Percentiles rank a stretch among this genome's conserved stretches.
Evolutionary conservation across 2,329 filamentous ascomycete species (phyloP).

Genomic region (Celoporthe dispersa): DNA sequence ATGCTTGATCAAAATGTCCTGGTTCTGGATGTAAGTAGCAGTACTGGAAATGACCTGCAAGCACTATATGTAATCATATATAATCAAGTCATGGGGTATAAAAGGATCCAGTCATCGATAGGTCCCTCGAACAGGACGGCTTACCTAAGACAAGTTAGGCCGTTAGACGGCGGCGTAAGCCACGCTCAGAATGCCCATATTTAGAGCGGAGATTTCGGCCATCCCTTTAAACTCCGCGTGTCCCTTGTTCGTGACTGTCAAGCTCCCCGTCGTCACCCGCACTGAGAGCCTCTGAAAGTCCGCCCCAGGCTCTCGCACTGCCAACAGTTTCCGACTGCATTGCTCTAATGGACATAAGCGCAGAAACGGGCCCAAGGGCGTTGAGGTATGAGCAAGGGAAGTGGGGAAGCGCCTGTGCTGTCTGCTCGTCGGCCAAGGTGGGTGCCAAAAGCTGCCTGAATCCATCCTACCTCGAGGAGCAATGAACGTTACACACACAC

Average conservation of each 20-base stretch:
- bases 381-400: conserved; percentile 20
- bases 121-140: too few species aligned
- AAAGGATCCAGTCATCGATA: too few species aligned
- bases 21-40: too few species aligned
- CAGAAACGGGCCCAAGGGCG: background rate
- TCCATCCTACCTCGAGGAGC: background rate
- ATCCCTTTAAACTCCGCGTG: conserved; percentile 1
- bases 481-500: background rate
- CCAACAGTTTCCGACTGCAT: background rate
- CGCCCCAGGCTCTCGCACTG: background rate
- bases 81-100: too few species aligned
- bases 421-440: conserved; percentile 29
- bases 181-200: background rate
- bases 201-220: background rate
- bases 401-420: conserved; percentile 29
- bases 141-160: background rate
- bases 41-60: too few species aligned
- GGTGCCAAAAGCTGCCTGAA: background rate
- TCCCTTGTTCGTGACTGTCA: background rate
- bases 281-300: conserved; percentile 6
- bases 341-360: conserved; percentile 4
- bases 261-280: background rate
- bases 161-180: background rate
- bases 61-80: too few species aligned
- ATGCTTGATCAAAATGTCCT: too few species aligned